phyloP scores from a whole-genome alignment of 2,329 filamentous ascomycete genomes.

The Microsporum ferrugineum region DNA sequence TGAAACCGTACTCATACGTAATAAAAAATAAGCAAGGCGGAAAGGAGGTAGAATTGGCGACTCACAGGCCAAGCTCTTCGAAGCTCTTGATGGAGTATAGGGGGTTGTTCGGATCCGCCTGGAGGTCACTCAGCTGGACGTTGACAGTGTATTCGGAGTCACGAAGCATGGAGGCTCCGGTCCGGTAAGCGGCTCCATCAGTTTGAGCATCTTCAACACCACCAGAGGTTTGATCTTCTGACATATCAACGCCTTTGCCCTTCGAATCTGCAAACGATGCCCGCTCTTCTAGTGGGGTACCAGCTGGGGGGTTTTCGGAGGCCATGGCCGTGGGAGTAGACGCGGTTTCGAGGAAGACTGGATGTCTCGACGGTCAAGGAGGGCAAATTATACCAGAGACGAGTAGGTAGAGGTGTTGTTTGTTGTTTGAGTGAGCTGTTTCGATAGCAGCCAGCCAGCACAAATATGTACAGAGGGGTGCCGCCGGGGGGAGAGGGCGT shows the following conservation, averaged over 20 bases:
- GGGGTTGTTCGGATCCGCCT: conserved; percentile 74
- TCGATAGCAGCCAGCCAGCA: neutral
- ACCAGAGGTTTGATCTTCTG: neutral
- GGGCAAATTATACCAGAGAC: neutral
- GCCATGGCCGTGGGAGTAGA: conserved; percentile 26
- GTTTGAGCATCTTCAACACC: conserved; percentile 20
- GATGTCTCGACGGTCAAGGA: neutral
- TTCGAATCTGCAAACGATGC: conserved; percentile 34
- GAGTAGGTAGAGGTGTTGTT: neutral
- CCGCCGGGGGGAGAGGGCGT: neutral
- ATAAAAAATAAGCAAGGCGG: neutral
- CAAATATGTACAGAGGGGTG: neutral
- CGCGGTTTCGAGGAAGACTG: neutral
- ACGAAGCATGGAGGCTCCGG: conserved; percentile 43
- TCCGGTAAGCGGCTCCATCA: conserved; percentile 30
- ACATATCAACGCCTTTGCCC: neutral
- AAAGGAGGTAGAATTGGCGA: conserved; percentile 15
- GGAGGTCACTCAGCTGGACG: conserved; percentile 81
- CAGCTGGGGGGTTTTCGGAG: conserved; percentile 24
- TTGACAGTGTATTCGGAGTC: conserved; percentile 81
- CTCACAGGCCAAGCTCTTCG: conserved; percentile 74
- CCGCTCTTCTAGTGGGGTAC: conserved; percentile 38
- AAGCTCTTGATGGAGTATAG: conserved; percentile 77
- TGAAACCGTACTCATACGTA: neutral
- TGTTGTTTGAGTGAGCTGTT: neutral